These are phyloP conservation scores for Rhizophora apiculata DNA, from an alignment of 345 rosid species.

Conservation along the genomic window DNA sequence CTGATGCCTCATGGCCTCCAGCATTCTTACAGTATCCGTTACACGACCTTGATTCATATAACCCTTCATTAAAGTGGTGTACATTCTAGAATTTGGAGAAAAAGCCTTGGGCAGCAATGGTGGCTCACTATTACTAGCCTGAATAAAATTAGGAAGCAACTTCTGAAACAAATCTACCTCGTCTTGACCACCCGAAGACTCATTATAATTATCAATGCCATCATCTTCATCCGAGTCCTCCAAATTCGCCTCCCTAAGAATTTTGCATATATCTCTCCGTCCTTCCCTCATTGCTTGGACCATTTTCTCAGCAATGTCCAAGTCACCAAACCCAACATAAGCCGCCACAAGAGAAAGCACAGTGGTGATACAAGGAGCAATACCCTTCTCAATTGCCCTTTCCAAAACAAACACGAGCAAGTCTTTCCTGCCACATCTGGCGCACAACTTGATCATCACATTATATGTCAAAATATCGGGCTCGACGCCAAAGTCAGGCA, in stretches of 20 bases:
- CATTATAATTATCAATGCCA: constrained; percentile 15
- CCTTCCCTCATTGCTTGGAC: constrained; percentile 90
- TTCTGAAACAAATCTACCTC: constrained; percentile 45
- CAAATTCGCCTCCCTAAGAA: constrained; percentile 52
- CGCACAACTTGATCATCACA: constrained; percentile 82
- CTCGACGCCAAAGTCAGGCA: constrained; percentile 54
- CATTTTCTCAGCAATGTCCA: constrained; percentile 64
- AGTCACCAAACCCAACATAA: constrained; percentile 85
- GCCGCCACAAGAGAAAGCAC: constrained; percentile 86
- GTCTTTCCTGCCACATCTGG: constrained; percentile 60
- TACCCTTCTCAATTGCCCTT: constrained; percentile 49
- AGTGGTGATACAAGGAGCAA: constrained; percentile 70
- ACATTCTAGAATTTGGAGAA: constrained; percentile 71
- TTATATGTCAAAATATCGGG: constrained; percentile 80
- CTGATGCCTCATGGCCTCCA: constrained; percentile 82
- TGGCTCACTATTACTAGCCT: constrained; percentile 37
- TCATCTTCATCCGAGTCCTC: constrained; percentile 46
- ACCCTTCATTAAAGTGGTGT: constrained; percentile 93
- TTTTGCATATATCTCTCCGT: constrained; percentile 76
- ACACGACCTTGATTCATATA: constrained; percentile 85
- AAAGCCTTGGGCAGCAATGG: constrained; percentile 62
- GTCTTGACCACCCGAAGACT: background rate
- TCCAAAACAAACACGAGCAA: constrained; percentile 78
- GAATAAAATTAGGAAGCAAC: constrained; percentile 61
- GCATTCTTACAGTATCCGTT: constrained; percentile 62